Conservation (phyloP, 768 basidiomycete genomes). For the Lactarius tabidus region DNA sequence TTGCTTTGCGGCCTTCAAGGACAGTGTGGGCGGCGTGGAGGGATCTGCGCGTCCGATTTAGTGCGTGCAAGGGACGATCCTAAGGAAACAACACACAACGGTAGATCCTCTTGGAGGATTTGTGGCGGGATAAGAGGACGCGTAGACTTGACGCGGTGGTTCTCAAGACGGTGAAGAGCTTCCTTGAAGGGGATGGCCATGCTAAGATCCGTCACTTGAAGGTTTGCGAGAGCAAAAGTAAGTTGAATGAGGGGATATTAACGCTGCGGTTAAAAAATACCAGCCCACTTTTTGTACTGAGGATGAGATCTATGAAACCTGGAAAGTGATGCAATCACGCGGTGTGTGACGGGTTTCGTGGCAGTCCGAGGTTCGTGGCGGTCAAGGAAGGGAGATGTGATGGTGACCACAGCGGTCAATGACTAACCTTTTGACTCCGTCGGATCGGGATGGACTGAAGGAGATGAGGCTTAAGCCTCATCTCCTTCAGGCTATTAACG, state of each 20-base stretch:
- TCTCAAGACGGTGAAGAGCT: slow-evolving; percentile 77
- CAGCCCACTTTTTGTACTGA: slow-evolving; percentile 19
- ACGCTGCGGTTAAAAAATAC: slow-evolving; percentile 7
- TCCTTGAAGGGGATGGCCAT: slow-evolving; percentile 77
- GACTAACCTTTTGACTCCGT: slow-evolving; percentile 6
- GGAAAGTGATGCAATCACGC: neutral
- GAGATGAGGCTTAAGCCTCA: neutral
- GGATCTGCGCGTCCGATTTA: slow-evolving; percentile 43
- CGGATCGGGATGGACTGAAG: neutral
- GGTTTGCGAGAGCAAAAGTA: slow-evolving; percentile 14
- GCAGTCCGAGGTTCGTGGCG: neutral
- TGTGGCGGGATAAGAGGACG: slow-evolving; percentile 92
- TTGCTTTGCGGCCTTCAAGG: slow-evolving; percentile 72
- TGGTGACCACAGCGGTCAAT: neutral
- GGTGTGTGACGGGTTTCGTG: too few species aligned
- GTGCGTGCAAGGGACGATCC: slow-evolving; percentile 24
- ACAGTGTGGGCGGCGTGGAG: slow-evolving; percentile 84
- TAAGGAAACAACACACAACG: slow-evolving; percentile 51
- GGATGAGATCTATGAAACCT: neutral
- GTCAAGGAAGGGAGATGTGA: neutral
- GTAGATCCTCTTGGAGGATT: slow-evolving; percentile 91
- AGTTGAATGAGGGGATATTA: slow-evolving; percentile 1
- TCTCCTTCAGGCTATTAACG: neutral
- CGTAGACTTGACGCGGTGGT: slow-evolving; percentile 80
- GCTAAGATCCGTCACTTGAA: slow-evolving; percentile 45